phyloP scores from a whole-genome alignment of 2,329 filamentous ascomycete species.

The Teratosphaeria gauchensis region DNA sequence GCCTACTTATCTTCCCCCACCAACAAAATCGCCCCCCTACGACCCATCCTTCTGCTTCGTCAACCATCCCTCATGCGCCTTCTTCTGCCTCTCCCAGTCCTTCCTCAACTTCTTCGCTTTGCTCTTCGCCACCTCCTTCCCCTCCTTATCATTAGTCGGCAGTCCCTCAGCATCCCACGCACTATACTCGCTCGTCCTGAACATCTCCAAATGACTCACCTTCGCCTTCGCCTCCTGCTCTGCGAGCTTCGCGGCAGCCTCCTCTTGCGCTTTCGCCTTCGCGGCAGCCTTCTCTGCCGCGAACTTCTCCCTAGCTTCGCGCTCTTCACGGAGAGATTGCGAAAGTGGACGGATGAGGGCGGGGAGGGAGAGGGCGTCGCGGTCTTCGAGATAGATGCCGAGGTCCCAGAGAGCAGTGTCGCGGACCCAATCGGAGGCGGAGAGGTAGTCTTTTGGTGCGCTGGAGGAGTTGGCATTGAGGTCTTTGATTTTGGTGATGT shows the following conservation, averaged over 20 bases:
- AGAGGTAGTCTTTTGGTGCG: constrained; percentile 59
- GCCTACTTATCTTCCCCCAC: neutral
- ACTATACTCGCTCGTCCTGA: constrained; percentile 52
- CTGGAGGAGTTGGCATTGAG: constrained; percentile 41
- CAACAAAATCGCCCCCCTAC: neutral
- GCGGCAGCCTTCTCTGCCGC: constrained; percentile 39
- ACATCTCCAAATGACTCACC: constrained; percentile 49
- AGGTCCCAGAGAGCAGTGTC: constrained; percentile 73
- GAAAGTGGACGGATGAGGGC: constrained; percentile 65
- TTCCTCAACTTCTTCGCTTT: constrained; percentile 75
- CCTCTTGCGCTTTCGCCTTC: constrained; percentile 42
- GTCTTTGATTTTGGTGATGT: constrained; percentile 53
- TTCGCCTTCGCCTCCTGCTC: constrained; percentile 44
- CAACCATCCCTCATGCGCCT: constrained; percentile 59
- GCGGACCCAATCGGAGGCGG: constrained; percentile 69
- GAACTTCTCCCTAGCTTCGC: constrained; percentile 44
- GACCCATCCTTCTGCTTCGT: constrained; percentile 1
- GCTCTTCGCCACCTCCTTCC: constrained; percentile 71
- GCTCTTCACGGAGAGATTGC: constrained; percentile 38
- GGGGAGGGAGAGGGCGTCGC: constrained; percentile 48
- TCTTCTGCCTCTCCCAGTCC: constrained; percentile 85
- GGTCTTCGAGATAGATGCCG: constrained; percentile 81
- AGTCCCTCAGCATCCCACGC: constrained; percentile 78
- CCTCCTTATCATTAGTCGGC: constrained; percentile 66
- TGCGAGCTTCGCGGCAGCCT: constrained; percentile 38